phyloP scores from a whole-genome alignment of 371 early-diverging fungal genomes.

The Conidiobolus coronatus region DNA sequence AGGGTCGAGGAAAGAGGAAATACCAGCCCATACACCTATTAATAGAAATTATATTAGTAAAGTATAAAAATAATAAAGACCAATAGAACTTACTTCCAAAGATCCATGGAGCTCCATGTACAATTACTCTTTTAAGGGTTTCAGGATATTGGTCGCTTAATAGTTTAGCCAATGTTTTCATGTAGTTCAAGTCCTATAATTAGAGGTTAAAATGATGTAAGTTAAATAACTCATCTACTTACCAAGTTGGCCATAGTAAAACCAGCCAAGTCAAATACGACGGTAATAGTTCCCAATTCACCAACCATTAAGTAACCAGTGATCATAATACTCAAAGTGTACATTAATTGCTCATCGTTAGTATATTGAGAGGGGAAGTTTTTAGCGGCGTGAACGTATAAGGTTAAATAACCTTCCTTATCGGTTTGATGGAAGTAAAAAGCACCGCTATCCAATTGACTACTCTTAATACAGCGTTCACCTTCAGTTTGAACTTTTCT shows the following conservation, averaged over 20 bases:
- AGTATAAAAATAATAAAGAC: too few species aligned
- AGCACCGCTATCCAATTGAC: slow-evolving; percentile 26
- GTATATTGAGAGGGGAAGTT: too few species aligned
- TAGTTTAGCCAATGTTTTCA: too few species aligned
- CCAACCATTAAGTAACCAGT: slow-evolving; percentile 36
- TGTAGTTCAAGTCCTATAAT: too few species aligned
- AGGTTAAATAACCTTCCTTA: slow-evolving; percentile 9
- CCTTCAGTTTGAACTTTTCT: slow-evolving; percentile 25
- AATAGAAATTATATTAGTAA: too few species aligned
- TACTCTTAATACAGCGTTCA: slow-evolving; percentile 20
- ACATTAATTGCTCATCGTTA: too few species aligned
- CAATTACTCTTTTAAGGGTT: slow-evolving; percentile 42
- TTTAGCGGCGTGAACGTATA: background rate
- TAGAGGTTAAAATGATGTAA: too few species aligned
- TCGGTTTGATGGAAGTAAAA: slow-evolving; percentile 31
- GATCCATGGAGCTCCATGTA: slow-evolving; percentile 75
- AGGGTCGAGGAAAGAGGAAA: slow-evolving; percentile 72
- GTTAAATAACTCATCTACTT: too few species aligned
- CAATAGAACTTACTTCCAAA: slow-evolving; percentile 30
- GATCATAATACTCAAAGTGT: too few species aligned
- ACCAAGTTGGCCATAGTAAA: slow-evolving; percentile 58
- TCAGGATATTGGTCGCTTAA: slow-evolving; percentile 54
- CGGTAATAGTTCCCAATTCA: slow-evolving; percentile 40
- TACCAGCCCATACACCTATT: slow-evolving; percentile 57
- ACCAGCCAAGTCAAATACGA: slow-evolving; percentile 59